Evolutionary conservation across 73 alveolate genomes (phyloP), one percentile per base, ranked within the genome.

Genomic region (Effrenium voratum): DNA sequence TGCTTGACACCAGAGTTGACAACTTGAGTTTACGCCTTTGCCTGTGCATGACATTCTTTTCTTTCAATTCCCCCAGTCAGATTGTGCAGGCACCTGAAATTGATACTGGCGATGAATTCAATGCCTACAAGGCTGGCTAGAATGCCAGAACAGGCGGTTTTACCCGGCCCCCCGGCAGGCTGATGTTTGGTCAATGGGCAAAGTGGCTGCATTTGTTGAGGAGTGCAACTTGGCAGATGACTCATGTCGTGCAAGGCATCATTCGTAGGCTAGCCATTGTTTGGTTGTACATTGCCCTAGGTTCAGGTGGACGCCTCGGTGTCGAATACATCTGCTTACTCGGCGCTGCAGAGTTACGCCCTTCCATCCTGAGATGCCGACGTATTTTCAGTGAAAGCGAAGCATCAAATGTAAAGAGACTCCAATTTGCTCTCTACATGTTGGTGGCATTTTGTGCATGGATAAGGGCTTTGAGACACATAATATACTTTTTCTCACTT

Each of bases 121-220:
- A 90, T 40, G 97, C 97, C 36, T 90, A 90, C 87, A 90, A 90
- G 85, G 95, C 77, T 6, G 38, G 1, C 46, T 22, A 45, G 40
- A 41, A 86, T 59, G 60, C 36, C 5, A 28, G 32, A 55, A 19
- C 3, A 1, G 15, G 66, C 19, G 10, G 66, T 19, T 13, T 52
- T 19, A n/a, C n/a, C n/a, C n/a, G n/a, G n/a, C n/a, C n/a, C n/a
- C n/a, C n/a, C n/a, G n/a, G n/a, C n/a, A 87, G 97, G 97, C 97
- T 8, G 97, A 90, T 41, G 97, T 90, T 45, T 90, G 97, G 97
- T 90, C 97, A 1, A 24, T 90, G 76, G 97, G 97, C 50, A 90
- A 90, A 41, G 97, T 90, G 13, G 86, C 75, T 3, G 87, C 46
- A 44, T 90, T 90, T 38, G 87, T 90, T 28, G 97, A 90, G 52